Percentiles rank a stretch among this genome's conserved stretches.
phyloP scores from a whole-genome alignment of 805 yeast genomes.

The Ogataea paraovalis region DNA sequence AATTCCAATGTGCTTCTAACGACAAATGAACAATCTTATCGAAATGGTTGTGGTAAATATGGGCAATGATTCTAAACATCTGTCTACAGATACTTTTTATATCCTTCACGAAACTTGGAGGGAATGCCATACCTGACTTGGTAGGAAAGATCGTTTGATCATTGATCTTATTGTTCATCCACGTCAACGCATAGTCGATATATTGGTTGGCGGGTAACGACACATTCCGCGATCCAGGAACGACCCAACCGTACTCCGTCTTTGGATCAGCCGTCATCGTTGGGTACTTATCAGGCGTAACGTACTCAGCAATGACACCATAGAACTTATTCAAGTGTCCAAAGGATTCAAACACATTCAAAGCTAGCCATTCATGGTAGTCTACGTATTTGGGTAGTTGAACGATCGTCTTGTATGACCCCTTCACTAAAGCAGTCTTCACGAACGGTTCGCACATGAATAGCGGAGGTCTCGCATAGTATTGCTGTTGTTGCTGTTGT shows the following conservation, averaged over 20 bases:
- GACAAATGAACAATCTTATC: conserved; percentile 90
- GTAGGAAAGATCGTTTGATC: conserved; percentile 93
- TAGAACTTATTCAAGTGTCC: conserved; percentile 83
- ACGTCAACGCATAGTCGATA: conserved; percentile 84
- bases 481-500: conserved; percentile 20
- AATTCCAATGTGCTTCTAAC: conserved; percentile 96
- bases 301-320: conserved; percentile 86
- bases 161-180: conserved; percentile 84
- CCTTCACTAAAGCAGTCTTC: conserved; percentile 90
- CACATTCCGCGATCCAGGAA: conserved; percentile 65
- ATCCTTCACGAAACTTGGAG: conserved; percentile 76
- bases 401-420: conserved; percentile 93
- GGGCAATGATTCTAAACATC: conserved; percentile 94
- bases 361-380: conserved; percentile 91
- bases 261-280: conserved; percentile 96
- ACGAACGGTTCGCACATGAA: conserved; percentile 92
- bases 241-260: conserved; percentile 85
- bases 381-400: conserved; percentile 94
- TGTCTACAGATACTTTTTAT: conserved; percentile 85
- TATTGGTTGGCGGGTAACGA: conserved; percentile 90
- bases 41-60: conserved; percentile 90
- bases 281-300: conserved; percentile 84
- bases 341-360: conserved; percentile 86
- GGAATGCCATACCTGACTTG: conserved; percentile 82
- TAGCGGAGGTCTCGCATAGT: conserved; percentile 42